A percentile compares a stretch with the other conserved stretches of the same genome.
Conservation (phyloP, 2,329 filamentous ascomycete species). For the Pseudocercospora cruenta region DNA sequence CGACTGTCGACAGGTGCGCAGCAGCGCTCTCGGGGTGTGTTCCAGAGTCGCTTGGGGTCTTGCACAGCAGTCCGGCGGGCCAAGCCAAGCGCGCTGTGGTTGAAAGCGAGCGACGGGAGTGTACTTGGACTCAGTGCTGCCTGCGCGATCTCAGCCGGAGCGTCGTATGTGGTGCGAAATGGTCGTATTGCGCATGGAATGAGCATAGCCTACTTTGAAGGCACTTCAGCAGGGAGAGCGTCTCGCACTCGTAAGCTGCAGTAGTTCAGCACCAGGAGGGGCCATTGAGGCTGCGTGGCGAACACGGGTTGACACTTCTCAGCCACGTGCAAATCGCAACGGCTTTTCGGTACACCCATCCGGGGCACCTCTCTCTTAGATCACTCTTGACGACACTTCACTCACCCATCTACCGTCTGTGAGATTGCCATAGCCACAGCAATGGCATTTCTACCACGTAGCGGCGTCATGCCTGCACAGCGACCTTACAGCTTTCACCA, state of each 20-base stretch:
- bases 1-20: background rate
- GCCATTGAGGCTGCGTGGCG: background rate
- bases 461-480: background rate
- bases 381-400: no score
- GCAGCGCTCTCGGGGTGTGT: background rate
- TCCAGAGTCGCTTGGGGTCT: background rate
- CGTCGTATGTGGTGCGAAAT: background rate
- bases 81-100: background rate
- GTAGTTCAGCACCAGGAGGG: background rate
- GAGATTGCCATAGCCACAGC: background rate
- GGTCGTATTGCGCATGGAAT: background rate
- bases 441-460: background rate
- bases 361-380: no score
- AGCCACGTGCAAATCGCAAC: background rate
- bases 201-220: background rate
- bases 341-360: background rate
- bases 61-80: background rate
- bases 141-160: background rate
- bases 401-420: background rate
- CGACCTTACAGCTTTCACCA: slow-evolving; percentile 17
- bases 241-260: background rate
- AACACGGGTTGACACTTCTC: background rate
- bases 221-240: no score
- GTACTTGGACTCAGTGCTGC: background rate
- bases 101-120: background rate